Evolutionary conservation across 108 stramenopile genomes (phyloP), one percentile per base, ranked within the genome.

Genomic region (Chaetoceros muelleri): DNA sequence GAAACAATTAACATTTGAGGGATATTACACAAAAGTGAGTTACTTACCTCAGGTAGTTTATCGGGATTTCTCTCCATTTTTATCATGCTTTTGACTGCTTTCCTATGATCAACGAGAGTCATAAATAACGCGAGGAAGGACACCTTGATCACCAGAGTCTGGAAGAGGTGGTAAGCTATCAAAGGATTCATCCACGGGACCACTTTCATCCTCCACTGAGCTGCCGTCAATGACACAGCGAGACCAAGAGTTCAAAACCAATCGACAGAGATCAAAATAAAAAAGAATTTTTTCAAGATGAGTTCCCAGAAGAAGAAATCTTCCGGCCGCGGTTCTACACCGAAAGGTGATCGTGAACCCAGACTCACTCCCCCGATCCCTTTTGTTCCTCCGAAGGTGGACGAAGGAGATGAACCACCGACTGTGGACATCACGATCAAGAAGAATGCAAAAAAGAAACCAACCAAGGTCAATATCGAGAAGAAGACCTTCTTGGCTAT

Each of bases 271-370:
- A 75, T 90, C 96, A 28, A 93, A 84, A 78, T 99, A 97, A 69
- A 98, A 99, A 28, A 98, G 73, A 44, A 97, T 97, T 66, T 87
- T 94, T 84, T 99, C 98, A n/a, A 97, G 99, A n/a, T n/a, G n/a
- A n/a, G n/a, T n/a, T n/a, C n/a, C n/a, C n/a, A n/a, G n/a, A n/a
- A n/a, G n/a, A n/a, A n/a, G n/a, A n/a, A n/a, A n/a, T n/a, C n/a
- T n/a, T n/a, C n/a, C n/a, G n/a, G n/a, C n/a, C n/a, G n/a, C n/a
- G n/a, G n/a, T n/a, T n/a, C n/a, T n/a, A n/a, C n/a, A n/a, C n/a
- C n/a, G n/a, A n/a, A n/a, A n/a, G n/a, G n/a, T n/a, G n/a, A n/a
- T n/a, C n/a, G n/a, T n/a, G n/a, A n/a, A n/a, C n/a, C n/a, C n/a
- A n/a, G n/a, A n/a, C n/a, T n/a, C n/a, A n/a, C n/a, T n/a, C n/a